Base-by-base conservation (phyloP, 2,329 filamentous ascomycete species). In the Trichoderma asperellum region DNA sequence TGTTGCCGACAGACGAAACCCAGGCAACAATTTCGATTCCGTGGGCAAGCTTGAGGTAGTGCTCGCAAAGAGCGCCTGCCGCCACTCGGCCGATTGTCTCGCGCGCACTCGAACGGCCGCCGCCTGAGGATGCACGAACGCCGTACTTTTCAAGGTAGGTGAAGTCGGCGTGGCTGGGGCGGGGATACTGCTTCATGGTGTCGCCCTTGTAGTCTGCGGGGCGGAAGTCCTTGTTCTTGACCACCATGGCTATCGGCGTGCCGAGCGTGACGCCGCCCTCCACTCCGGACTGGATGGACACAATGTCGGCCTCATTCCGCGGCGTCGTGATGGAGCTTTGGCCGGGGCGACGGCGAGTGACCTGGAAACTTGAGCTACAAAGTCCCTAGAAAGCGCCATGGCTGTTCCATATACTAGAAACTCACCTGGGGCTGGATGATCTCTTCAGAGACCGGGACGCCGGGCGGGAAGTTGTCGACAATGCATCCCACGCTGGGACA, bases 91-190 rank as follows among this genome's bases (percentile, higher is more conserved):
- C 93, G 77, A 98, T 97, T 12, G 95, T 98, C 86, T 98, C 95
- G 73, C 95, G 86, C n/a, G 96, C 96, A 79, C 91, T 94, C 79
- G 91, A 94, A 72, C 96, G 88, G 66, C 96, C 95, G 74, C 96
- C 95, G 70, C 96, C 95, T 71, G 90, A 94, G 79, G 89, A 92
- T 47, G 96, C 94, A 84, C 96, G 96, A 74, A 96, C 90, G 69
- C 95, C 95, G 80, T 99, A 99, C 83, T 98, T 98, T 81, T 97
- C 92, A 71, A 97, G 86, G 83, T 98, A 98, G 71, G 96, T 98
- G 88, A 92, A 97, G 82, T 98, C 95, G 70, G 96, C 95, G 82
- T 98, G 96, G 78, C 90, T 93, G 43, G 95, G 96, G 63, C 96
- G 88, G 5, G 96, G 96, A 86, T 91, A 98, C 72, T 89, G 83